Evolutionary conservation across 805 yeast species (phyloP).

Genomic region (Sugiyamaella boreocaroliniensis): DNA sequence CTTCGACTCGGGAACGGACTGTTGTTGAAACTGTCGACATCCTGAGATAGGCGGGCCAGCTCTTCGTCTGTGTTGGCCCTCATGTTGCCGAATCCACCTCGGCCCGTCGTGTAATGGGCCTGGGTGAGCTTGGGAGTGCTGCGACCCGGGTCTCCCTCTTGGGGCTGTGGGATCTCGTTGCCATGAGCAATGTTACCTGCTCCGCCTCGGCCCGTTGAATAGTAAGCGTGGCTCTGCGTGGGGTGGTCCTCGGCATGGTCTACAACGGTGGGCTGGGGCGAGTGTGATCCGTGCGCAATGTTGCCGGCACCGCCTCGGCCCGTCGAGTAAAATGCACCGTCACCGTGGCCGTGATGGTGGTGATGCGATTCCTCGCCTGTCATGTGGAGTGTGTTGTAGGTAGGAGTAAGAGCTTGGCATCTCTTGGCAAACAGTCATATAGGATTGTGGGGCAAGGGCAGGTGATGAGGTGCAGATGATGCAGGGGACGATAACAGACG

Average conservation of each 20-base stretch:
- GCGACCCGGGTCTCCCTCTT: conserved; percentile 49
- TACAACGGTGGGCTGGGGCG: conserved; percentile 27
- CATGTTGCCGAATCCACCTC: conserved; percentile 80
- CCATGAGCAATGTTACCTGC: conserved; percentile 58
- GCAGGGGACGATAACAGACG: no score
- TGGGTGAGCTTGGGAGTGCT: conserved; percentile 47
- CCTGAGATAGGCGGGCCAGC: conserved; percentile 57
- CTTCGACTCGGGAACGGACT: conserved; percentile 39
- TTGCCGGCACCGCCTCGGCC: conserved; percentile 81
- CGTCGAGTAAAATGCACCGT: conserved; percentile 38
- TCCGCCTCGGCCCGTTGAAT: conserved; percentile 76
- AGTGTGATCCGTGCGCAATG: conserved; percentile 39
- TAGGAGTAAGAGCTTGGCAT: not conserved
- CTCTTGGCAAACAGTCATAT: not conserved
- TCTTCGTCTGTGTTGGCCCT: conserved; percentile 50
- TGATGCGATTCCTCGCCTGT: not conserved
- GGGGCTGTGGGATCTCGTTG: conserved; percentile 44
- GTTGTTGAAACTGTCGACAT: conserved; percentile 47
- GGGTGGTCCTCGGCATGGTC: not conserved
- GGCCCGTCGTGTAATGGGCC: conserved; percentile 58
- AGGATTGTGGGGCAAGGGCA: not conserved
- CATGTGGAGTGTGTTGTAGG: not conserved
- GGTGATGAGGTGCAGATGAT: not conserved
- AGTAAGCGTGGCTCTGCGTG: not conserved
- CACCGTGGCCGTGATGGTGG: not conserved